Evolutionary conservation across 805 yeast genomes (phyloP), one percentile per base, ranked within the genome.

Genomic region (Candida xyloterini): DNA sequence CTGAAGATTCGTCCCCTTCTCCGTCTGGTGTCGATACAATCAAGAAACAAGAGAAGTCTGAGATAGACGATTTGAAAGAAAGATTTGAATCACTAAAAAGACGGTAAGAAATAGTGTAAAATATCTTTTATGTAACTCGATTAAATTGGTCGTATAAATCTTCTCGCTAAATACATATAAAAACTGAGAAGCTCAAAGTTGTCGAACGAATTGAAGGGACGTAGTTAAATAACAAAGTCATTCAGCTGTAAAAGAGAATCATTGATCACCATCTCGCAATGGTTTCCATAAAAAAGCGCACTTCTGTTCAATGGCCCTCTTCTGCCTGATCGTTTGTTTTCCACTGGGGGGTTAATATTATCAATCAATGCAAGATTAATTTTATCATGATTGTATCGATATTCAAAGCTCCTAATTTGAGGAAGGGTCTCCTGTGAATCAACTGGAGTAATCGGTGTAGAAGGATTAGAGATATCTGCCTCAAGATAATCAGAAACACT

Each of bases 1-100:
- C 25, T 7, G 25, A 23, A 10, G 25, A 23, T 10, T 11, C 25
- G n/a, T 4, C n/a, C 10, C n/a, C 10, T 23, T 23, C 25, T 10
- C n/a, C 10, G 10, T 10, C n/a, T 11, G 4, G 8, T 23, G n/a
- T 23, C 10, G n/a, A 24, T 44, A 15, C 29, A 27, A 21, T 7
- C 10, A 18, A 2, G 26, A 16, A 23, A 5, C 44, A 20, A 30
- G 43, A 1, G 40, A 36, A 38, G 10, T 23, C 25, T 5, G 59
- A 50, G n/a, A 46, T 60, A 7, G 63, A 59, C 28, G 63, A 56
- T 20, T 42, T 60, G n/a, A 60, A 59, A 35, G 43, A 55, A 31
- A 31, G 65, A 15, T 59, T 60, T 35, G 53, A 56, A 15, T 62
- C 63, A 5, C 46, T 89, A 47, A 84, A 79, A 46, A 68, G 73